Percentiles rank a stretch among this genome's conserved stretches.
phyloP scores from a whole-genome alignment of 768 basidiomycete genomes.

The Boletus rubropictus region DNA sequence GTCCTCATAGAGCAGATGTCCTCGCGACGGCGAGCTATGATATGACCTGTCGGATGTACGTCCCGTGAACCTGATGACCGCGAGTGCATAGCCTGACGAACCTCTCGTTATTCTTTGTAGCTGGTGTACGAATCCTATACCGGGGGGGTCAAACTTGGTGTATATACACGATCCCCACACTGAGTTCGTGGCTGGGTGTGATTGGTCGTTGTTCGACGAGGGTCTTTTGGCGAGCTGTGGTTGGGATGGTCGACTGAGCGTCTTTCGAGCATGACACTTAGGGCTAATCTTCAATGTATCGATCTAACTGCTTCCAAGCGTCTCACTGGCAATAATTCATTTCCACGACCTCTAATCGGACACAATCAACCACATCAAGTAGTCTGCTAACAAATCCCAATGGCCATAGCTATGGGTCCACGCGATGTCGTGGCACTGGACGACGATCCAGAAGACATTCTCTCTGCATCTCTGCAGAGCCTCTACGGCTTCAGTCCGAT shows the following conservation, averaged over 20 bases:
- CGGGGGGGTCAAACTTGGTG: constrained; percentile 47
- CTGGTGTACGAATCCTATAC: constrained; percentile 63
- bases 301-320: background rate
- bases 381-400: too few relatives aligned
- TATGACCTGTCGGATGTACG: constrained; percentile 91
- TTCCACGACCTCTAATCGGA: background rate
- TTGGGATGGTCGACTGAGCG: constrained; percentile 83
- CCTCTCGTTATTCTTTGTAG: constrained; percentile 32
- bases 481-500: constrained; percentile 62
- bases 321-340: too few relatives aligned
- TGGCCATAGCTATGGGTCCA: background rate
- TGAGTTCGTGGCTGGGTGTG: constrained; percentile 89
- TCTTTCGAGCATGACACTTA: constrained; percentile 56
- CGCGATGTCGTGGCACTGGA: background rate
- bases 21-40: constrained; percentile 80
- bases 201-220: constrained; percentile 90
- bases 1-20: constrained; percentile 67
- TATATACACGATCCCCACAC: constrained; percentile 84
- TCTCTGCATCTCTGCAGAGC: constrained; percentile 55
- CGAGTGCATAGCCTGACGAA: background rate
- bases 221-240: constrained; percentile 83
- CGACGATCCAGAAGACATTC: constrained; percentile 56
- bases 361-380: background rate
- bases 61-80: constrained; percentile 13
- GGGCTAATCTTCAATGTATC: background rate